phyloP scores from a whole-genome alignment of 495 filamentous ascomycete genomes.

The Daldinia caldariorum region DNA sequence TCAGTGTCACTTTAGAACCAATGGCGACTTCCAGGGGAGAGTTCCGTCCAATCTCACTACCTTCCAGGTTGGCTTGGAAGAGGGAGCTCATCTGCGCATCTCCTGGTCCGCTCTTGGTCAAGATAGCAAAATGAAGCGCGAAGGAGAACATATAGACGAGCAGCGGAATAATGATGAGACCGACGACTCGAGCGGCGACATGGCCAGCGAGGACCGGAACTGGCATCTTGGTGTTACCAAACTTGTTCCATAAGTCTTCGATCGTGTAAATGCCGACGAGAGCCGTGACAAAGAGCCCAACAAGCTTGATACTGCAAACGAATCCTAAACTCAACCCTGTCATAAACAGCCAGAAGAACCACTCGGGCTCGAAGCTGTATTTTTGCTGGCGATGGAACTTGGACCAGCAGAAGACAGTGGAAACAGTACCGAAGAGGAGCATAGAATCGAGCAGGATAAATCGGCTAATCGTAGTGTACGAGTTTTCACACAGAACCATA shows the following conservation, averaged over 20 bases:
- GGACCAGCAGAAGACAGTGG: conserved; percentile 94
- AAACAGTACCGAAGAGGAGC: conserved; percentile 97
- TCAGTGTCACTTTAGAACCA: conserved; percentile 90
- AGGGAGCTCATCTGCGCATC: conserved; percentile 99
- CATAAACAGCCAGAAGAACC: conserved; percentile 92
- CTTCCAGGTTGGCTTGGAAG: conserved; percentile 94
- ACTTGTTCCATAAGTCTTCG: conserved; percentile 98
- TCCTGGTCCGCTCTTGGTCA: conserved; percentile 93
- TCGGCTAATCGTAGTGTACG: conserved; percentile 96
- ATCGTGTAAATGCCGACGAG: conserved; percentile 94
- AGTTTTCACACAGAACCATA: conserved; percentile 98
- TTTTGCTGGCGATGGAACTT: conserved; percentile 89
- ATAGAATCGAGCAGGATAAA: conserved; percentile 98
- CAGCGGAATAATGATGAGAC: conserved; percentile 86
- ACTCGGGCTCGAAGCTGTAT: conserved; percentile 84
- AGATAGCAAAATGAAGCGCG: conserved; percentile 88
- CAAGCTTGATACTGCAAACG: conserved; percentile 98
- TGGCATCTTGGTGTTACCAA: conserved; percentile 92
- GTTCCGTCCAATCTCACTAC: conserved; percentile 92
- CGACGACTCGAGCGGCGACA: conserved; percentile 79
- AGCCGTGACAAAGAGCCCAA: conserved; percentile 93
- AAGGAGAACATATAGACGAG: conserved; percentile 95
- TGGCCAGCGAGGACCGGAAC: conserved; percentile 83
- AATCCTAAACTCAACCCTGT: conserved; percentile 95
- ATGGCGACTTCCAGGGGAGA: conserved; percentile 90